phyloP scores from a whole-genome alignment of 2,329 filamentous ascomycete species.

The Magnaporthiopsis rhizophila region DNA sequence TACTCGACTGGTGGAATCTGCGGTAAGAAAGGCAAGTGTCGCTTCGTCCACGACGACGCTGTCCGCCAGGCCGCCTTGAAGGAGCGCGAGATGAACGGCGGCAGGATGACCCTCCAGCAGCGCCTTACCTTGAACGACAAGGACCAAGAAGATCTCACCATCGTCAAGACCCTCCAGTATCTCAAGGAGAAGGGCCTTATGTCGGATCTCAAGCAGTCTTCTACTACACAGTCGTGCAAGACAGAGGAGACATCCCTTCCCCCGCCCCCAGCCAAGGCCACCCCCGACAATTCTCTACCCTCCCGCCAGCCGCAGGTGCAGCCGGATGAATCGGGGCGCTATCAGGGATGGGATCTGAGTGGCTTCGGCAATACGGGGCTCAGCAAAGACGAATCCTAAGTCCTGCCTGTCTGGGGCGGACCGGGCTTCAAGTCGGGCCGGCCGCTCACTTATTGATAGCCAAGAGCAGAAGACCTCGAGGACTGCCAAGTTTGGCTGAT shows the following conservation, averaged over 20 bases:
- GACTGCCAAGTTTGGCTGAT: not conserved
- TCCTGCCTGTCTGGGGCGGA: not conserved
- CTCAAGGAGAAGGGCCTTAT: conserved; percentile 52
- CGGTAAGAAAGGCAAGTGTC: conserved; percentile 68
- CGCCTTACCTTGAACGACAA: conserved; percentile 60
- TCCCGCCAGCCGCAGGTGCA: conserved; percentile 20
- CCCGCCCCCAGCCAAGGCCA: conserved; percentile 17
- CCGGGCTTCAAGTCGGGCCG: not conserved
- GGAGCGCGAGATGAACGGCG: conserved; percentile 57
- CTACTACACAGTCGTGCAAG: conserved; percentile 8
- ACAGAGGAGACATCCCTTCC: conserved; percentile 10
- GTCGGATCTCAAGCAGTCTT: conserved; percentile 8
- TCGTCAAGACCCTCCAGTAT: conserved; percentile 59
- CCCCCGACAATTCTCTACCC: conserved; percentile 19
- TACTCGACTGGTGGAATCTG: conserved; percentile 61
- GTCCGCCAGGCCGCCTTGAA: conserved; percentile 55
- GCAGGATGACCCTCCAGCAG: conserved; percentile 58
- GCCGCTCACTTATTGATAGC: not conserved
- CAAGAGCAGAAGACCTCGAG: not conserved
- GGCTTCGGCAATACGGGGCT: conserved; percentile 32
- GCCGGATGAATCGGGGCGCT: conserved; percentile 17
- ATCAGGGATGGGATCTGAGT: conserved; percentile 31
- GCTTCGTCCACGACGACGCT: conserved; percentile 59
- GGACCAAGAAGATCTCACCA: conserved; percentile 58
- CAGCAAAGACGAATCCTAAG: conserved; percentile 21